Conservation (phyloP, 805 yeast species). For the Blastobotrys mokoenaii region DNA sequence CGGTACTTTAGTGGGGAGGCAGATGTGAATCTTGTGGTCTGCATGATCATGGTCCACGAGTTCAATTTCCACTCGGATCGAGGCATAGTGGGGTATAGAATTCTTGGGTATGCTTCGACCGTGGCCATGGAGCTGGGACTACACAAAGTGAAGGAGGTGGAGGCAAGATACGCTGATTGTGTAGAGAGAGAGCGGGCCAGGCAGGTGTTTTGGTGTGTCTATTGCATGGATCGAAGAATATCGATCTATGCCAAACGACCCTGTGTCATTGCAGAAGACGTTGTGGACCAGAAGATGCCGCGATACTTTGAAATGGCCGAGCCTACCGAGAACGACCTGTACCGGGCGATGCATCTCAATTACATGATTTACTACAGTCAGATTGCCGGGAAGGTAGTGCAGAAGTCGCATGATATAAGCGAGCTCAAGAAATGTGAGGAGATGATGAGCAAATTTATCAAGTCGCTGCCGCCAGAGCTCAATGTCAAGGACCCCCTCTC, state of each 20-base stretch:
- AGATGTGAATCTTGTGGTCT: conserved; percentile 11
- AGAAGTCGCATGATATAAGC: conserved; percentile 6
- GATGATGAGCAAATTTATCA: conserved; percentile 14
- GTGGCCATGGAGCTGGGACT: conserved; percentile 20
- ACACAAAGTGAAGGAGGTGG: conserved; percentile 13
- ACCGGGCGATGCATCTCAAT: conserved; percentile 14
- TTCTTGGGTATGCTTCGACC: conserved; percentile 16
- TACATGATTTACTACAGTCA: conserved; percentile 19
- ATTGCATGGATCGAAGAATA: conserved; percentile 20
- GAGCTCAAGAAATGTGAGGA: conserved; percentile 10
- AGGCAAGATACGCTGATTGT: conserved; percentile 7
- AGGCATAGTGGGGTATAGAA: conserved; percentile 19
- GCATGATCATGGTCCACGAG: conserved; percentile 17
- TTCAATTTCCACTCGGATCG: conserved; percentile 20
- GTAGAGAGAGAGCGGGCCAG: conserved; percentile 14
- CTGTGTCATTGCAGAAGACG: conserved; percentile 16
- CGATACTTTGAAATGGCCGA: conserved; percentile 2
- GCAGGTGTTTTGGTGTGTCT: conserved; percentile 21
- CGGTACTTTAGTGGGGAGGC: conserved; percentile 12
- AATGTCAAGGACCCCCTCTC: conserved; percentile 1
- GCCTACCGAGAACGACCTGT: conserved; percentile 12
- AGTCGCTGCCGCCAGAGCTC: conserved; percentile 16
- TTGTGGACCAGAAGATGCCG: conserved; percentile 17
- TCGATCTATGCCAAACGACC: conserved; percentile 19
- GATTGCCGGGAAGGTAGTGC: conserved; percentile 13